These are phyloP conservation scores for Aspergillus ellipticus DNA, from an alignment of 495 filamentous ascomycete species.

Conservation along the genomic window DNA sequence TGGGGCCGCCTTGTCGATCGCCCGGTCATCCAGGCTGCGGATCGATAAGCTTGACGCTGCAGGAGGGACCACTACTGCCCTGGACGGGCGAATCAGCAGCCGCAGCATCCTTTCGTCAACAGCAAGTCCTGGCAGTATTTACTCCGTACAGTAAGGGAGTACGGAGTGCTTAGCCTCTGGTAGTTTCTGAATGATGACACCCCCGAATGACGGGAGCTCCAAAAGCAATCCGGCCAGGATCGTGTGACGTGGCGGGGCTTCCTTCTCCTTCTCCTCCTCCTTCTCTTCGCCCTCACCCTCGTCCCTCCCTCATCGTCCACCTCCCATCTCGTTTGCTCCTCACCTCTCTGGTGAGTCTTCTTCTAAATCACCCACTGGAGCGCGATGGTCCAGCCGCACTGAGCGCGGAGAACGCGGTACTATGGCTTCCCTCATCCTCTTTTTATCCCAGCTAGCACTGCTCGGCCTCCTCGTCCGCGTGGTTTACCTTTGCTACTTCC, in stretches of 20 bases:
- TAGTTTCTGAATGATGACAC: too few species aligned
- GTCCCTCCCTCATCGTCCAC: not conserved
- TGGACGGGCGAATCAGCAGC: too few species aligned
- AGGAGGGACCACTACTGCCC: too few species aligned
- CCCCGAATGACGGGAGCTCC: not conserved
- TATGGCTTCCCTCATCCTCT: not conserved
- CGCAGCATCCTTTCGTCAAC: not conserved
- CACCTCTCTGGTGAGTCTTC: not conserved
- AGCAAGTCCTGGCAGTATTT: too few species aligned
- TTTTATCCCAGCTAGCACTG: not conserved
- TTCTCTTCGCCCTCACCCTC: not conserved
- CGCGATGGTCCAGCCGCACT: not conserved
- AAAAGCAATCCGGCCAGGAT: not conserved
- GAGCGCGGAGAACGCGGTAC: not conserved
- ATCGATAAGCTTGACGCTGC: not conserved
- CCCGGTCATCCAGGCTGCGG: not conserved
- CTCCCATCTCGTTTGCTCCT: not conserved
- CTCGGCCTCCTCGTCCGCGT: constrained; percentile 5
- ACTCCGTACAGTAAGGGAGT: too few species aligned
- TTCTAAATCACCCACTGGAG: too few species aligned
- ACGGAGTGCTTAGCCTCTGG: too few species aligned
- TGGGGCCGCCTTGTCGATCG: too few species aligned
- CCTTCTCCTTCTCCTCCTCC: not conserved
- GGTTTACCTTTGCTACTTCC: constrained; percentile 25
- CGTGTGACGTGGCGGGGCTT: not conserved